phyloP scores from a whole-genome alignment of 148 eudicot genomes.

The Rheum nobile region DNA sequence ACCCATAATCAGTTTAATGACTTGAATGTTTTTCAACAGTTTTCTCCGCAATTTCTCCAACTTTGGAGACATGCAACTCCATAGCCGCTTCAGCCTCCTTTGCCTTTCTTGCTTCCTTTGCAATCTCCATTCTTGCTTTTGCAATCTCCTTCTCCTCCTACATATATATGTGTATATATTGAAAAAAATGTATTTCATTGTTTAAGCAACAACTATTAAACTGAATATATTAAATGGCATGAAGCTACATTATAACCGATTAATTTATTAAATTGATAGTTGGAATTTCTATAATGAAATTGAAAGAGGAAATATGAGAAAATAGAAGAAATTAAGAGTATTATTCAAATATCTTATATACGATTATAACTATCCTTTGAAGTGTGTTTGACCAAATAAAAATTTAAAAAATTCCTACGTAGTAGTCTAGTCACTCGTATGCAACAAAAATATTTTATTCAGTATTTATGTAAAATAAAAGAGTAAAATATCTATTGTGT shows the following conservation, averaged over 20 bases:
- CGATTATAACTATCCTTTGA: too few species aligned
- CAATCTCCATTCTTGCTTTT: constrained; percentile 31
- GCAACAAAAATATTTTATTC: neutral
- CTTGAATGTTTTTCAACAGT: neutral
- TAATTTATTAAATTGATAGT: too few species aligned
- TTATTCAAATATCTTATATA: too few species aligned
- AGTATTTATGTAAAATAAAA: neutral
- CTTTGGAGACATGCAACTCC: constrained; percentile 50
- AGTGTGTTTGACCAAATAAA: too few species aligned
- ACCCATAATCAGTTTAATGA: neutral
- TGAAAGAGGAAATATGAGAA: too few species aligned
- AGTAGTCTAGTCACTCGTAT: neutral
- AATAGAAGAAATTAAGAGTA: too few species aligned
- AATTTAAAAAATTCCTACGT: too few species aligned
- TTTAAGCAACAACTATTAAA: too few species aligned
- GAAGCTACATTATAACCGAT: too few species aligned
- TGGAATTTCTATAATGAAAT: too few species aligned
- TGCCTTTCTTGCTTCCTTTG: constrained; percentile 55
- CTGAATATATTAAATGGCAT: too few species aligned
- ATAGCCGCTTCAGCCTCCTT: constrained; percentile 54
- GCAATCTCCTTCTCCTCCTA: constrained; percentile 56
- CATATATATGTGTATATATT: neutral
- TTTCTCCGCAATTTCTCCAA: constrained; percentile 23
- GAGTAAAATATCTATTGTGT: neutral
- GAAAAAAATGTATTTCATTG: too few species aligned